Evolutionary conservation across 352 stramenopile genomes (phyloP), one percentile per base, ranked within the genome.

Genomic region (Phytophthora litchii): DNA sequence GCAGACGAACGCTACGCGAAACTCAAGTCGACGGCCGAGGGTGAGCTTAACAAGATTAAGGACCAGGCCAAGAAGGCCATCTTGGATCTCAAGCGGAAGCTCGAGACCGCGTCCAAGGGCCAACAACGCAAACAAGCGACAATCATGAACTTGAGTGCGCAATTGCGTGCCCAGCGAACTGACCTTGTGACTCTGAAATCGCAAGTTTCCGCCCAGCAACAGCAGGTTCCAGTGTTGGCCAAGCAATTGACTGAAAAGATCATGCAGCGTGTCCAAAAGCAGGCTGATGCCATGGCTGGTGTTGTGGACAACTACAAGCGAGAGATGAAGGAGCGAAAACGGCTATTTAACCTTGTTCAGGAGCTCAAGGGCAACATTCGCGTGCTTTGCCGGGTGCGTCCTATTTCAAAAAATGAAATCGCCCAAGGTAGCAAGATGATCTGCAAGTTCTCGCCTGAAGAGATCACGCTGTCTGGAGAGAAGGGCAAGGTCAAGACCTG

Each of bases 311-410:
- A 94, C 58, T 96, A 96, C 74, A 90, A 93, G 47, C 83, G 87
- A 27, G 86, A 95, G 55, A 82, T 95, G 52, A 93, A 93, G 47
- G 84, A 94, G 65, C 83, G 86, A 35, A 95, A 95, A 54, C 88
- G 96, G 29, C 70, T 99, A 38, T 97, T 99, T 51, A 97, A 97
- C 51, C 82, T 98, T 23, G 97, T 99, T 32, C 91, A 99, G 52
- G 94, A 97, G 51, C 77, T 99, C 27, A 97, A 98, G 58, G 96
- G 95, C 32, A 99, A 99, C 64, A 99, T 99, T 52, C 95, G 97
- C 48, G 97, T 99, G 11, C 92, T 98, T 41, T 99, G 95, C 52
- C 95, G 97, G 54, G 88, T 99, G 13, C 94, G 97, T 29, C 96
- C 97, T 1, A 92, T 95, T 45, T 94, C 86, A 17, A 95, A 92